Percentiles rank a stretch among this genome's conserved stretches.
Conservation (phyloP, 768 basidiomycete genomes). For the Coprinellus aureogranulatus region DNA sequence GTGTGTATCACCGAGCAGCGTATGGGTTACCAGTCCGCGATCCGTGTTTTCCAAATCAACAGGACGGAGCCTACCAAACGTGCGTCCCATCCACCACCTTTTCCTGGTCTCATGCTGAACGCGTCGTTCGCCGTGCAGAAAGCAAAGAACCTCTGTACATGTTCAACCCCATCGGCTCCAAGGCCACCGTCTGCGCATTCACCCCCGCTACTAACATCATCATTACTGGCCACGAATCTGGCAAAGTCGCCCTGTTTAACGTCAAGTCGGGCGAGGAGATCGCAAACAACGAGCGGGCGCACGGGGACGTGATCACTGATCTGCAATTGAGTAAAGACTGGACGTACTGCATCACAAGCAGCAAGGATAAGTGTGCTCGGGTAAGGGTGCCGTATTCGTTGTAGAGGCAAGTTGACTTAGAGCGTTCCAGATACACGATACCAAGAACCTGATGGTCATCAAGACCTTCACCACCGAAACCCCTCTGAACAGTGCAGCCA, state of each 20-base stretch:
- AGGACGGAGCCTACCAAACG: conserved; percentile 78
- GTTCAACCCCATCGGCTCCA: conserved; percentile 89
- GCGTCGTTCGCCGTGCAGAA: conserved; percentile 45
- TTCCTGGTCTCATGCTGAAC: neutral
- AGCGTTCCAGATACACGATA: conserved; percentile 70
- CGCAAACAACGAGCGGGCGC: conserved; percentile 80
- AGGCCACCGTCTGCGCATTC: conserved; percentile 96
- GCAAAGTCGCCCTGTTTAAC: conserved; percentile 91
- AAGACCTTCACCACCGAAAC: conserved; percentile 94
- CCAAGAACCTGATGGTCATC: conserved; percentile 82
- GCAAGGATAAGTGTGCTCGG: conserved; percentile 95
- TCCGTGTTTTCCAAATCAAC: conserved; percentile 88
- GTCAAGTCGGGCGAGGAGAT: conserved; percentile 84
- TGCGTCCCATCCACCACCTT: conserved; percentile 39
- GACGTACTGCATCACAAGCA: conserved; percentile 93
- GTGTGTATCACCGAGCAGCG: conserved; percentile 97
- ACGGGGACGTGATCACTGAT: conserved; percentile 85
- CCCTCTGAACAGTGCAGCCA: conserved; percentile 89
- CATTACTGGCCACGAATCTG: conserved; percentile 94
- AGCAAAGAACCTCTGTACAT: conserved; percentile 68
- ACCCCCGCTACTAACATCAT: conserved; percentile 74
- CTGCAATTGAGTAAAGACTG: conserved; percentile 87
- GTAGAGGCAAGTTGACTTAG: neutral
- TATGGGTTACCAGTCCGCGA: conserved; percentile 88
- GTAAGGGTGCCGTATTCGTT: conserved; percentile 40